Conservation (phyloP, 768 basidiomycete genomes). For the Leccinum pellstonianum region DNA sequence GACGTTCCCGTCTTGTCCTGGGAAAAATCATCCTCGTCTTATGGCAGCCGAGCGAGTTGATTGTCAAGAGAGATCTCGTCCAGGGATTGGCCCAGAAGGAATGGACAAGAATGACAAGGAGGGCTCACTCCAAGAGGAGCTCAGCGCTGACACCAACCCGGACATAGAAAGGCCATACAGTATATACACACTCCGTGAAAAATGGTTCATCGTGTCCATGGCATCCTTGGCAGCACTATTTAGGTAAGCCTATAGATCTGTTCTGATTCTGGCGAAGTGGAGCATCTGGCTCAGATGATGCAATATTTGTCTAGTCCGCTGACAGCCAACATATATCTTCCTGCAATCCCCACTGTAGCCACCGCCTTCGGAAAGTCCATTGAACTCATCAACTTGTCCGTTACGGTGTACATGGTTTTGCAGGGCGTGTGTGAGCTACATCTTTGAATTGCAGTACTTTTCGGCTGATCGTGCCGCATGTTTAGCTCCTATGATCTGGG, state of each 20-base stretch:
- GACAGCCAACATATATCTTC: conserved; percentile 77
- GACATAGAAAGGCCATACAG: conserved; percentile 35
- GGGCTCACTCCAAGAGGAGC: neutral
- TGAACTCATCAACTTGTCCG: conserved; percentile 77
- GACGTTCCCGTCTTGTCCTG: neutral
- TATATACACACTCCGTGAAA: conserved; percentile 54
- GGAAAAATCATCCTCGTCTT: neutral
- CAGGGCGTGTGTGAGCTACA: conserved; percentile 43
- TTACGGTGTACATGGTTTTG: conserved; percentile 60
- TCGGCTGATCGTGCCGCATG: neutral
- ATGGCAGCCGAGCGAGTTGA: neutral
- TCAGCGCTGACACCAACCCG: neutral
- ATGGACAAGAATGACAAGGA: neutral
- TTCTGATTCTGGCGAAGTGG: neutral
- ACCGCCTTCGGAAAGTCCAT: conserved; percentile 57
- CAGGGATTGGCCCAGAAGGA: neutral
- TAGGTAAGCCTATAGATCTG: conserved; percentile 40
- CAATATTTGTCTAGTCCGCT: conserved; percentile 47
- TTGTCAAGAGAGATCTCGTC: neutral
- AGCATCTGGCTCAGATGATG: neutral
- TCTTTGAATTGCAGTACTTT: neutral
- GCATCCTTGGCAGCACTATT: conserved; percentile 63
- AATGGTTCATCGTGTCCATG: conserved; percentile 67
- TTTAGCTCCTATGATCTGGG: conserved; percentile 57
- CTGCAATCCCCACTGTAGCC: conserved; percentile 70